Base-by-base conservation (phyloP, 148 eudicot species). In the Amaranthus hypochondriacus region DNA sequence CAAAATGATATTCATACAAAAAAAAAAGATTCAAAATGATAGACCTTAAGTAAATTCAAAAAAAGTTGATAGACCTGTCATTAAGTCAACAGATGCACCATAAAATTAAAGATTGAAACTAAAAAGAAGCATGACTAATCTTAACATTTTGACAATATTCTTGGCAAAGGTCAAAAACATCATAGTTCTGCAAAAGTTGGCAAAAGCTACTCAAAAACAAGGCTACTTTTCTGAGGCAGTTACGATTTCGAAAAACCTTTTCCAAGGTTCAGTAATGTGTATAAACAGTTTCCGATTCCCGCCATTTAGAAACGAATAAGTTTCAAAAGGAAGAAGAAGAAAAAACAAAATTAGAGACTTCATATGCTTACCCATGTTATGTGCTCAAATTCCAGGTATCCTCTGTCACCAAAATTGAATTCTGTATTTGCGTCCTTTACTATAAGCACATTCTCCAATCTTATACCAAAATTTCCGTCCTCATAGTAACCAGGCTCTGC, bases 401-500 rank as follows among this genome's bases (percentile, higher is more conserved):
- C 98, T 80, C 87, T 87, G 79, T 87, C 88, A 77, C 93, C 96
- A 64, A 90, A 95, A 78, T 95, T 95, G 84, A 86, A 95, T 75
- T 81, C 72, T 54, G 98, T 92, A 70, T 81, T 85, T 56, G 97
- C 97, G 50, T 95, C 92, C 72, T 92, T 90, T 66, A 95, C 77
- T 44, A 95, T 80, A 73, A 95, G 92, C 81, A 95, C 93, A 74
- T 95, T 95, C 84, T 95, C 98, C 85, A 95, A 80, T 81, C 97
- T 87, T 81, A 95, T 90, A 56, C 98, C 97, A 58, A 95, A 95
- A 73, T 88, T 89, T 50, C 98, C 97, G 74, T 92, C 96, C 83
- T 92, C 97, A 4, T 95, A 92, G 79, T 92, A 95, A 64, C 98
- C 98, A 66, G 98, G 98, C 86, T 95, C 98, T 95, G 81, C 52